A percentile compares a stretch with the other conserved stretches of the same genome.
phyloP scores from a whole-genome alignment of 2,329 filamentous ascomycete species.

The Phaeosphaeriaceae sp. region DNA sequence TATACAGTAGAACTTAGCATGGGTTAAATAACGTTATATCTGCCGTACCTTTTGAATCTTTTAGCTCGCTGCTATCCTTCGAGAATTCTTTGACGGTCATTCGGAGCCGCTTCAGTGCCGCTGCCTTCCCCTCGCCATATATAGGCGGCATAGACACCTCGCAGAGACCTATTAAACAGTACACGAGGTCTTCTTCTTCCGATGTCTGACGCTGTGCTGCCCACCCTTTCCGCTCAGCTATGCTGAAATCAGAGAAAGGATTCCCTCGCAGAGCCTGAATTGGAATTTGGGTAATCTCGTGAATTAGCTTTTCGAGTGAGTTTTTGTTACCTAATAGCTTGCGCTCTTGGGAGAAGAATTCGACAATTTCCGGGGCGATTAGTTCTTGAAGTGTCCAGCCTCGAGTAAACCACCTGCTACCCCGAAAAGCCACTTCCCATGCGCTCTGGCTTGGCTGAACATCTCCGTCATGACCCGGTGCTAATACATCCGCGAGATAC shows the following conservation, averaged over 20 bases:
- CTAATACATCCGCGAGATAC: constrained; percentile 12
- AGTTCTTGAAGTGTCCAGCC: constrained; percentile 2
- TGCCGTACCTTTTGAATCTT: too few species aligned
- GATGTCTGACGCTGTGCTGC: constrained; percentile 22
- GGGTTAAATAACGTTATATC: too few species aligned
- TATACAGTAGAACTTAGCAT: too few species aligned
- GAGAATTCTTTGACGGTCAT: too few species aligned
- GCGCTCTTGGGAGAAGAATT: constrained; percentile 8
- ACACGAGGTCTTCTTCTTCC: constrained; percentile 16
- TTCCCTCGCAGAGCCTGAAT: neutral
- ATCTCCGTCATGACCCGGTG: neutral
- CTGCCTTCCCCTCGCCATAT: constrained; percentile 15
- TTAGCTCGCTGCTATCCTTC: too few species aligned
- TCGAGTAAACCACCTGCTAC: neutral
- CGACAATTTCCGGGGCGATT: neutral
- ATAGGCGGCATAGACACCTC: constrained; percentile 10
- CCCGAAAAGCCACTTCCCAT: neutral
- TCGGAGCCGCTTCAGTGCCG: constrained; percentile 4
- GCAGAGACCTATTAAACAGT: constrained; percentile 14
- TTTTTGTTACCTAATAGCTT: too few species aligned
- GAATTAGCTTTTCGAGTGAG: too few species aligned
- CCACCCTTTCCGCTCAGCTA: constrained; percentile 22
- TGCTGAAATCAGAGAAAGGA: constrained; percentile 9
- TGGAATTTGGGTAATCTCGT: neutral
- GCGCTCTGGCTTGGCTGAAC: neutral